These are phyloP conservation scores for Trichosporon sp. DNA, from an alignment of 1,284 basidiomycete genomes.

Conservation along the genomic window DNA sequence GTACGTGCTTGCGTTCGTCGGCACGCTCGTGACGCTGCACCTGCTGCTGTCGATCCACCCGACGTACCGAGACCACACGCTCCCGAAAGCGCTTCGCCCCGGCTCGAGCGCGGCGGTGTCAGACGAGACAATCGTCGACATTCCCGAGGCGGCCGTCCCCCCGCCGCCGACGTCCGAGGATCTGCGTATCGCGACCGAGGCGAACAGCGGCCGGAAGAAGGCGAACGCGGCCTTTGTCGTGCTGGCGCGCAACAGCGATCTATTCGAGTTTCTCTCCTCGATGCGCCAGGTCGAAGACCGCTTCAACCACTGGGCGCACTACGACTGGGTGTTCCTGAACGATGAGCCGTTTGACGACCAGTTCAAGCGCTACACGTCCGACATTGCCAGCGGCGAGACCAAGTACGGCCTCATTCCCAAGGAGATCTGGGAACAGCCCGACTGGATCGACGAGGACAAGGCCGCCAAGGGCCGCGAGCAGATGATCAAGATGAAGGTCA, in stretches of 20 bases:
- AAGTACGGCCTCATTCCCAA: constrained; percentile 79
- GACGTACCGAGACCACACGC: constrained; percentile 49
- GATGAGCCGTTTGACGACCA: constrained; percentile 73
- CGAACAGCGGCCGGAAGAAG: constrained; percentile 56
- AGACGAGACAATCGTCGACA: constrained; percentile 11
- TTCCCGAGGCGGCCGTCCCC: not conserved
- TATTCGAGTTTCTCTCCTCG: constrained; percentile 67
- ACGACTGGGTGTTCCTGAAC: constrained; percentile 85
- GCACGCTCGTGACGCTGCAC: constrained; percentile 37
- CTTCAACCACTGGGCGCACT: constrained; percentile 79
- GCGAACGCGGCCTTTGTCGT: constrained; percentile 86
- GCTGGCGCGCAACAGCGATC: constrained; percentile 75
- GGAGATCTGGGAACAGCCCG: constrained; percentile 82
- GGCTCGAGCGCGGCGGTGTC: not conserved
- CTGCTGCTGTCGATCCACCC: constrained; percentile 51
- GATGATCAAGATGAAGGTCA: constrained; percentile 77
- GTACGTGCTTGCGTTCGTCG: constrained; percentile 12
- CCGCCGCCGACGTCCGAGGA: constrained; percentile 36
- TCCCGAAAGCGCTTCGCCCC: constrained; percentile 2
- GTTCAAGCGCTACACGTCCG: constrained; percentile 72
- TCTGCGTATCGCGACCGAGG: constrained; percentile 36
- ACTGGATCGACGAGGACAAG: constrained; percentile 72
- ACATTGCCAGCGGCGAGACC: constrained; percentile 68
- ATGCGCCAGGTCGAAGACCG: constrained; percentile 58
- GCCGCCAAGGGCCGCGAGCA: constrained; percentile 66